Percentiles rank a stretch among this genome's conserved stretches.
Evolutionary conservation across 2,329 filamentous ascomycete species (phyloP).

Genomic region (Sclerotinia spermophila): DNA sequence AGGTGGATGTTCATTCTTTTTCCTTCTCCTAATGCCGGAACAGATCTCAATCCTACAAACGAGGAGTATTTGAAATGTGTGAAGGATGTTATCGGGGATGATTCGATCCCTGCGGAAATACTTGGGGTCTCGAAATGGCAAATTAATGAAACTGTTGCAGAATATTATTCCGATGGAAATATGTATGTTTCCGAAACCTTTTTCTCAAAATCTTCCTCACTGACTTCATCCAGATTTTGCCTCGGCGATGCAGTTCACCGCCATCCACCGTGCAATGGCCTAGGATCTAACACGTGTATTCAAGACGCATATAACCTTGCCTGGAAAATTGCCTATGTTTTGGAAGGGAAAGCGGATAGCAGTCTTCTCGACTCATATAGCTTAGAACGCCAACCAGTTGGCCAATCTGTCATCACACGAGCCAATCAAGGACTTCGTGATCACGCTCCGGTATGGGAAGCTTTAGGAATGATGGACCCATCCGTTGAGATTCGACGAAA

Average conservation of each 20-base stretch:
- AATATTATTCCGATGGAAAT: conserved; percentile 43
- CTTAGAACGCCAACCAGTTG: conserved; percentile 49
- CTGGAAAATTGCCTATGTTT: conserved; percentile 52
- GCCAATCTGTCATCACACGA: conserved; percentile 39
- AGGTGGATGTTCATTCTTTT: conserved; percentile 56
- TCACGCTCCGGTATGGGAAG: conserved; percentile 46
- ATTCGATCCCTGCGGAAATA: conserved; percentile 48
- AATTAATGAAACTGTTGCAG: conserved; percentile 59
- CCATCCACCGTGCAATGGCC: conserved; percentile 54
- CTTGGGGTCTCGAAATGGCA: conserved; percentile 55
- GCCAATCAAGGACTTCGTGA: conserved; percentile 53
- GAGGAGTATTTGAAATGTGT: conserved; percentile 48
- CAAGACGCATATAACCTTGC: conserved; percentile 55
- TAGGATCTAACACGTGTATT: conserved; percentile 57
- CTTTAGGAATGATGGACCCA: conserved; percentile 42
- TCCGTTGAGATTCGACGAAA: conserved; percentile 25
- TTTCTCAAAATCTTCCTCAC: not conserved
- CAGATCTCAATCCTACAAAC: conserved; percentile 41
- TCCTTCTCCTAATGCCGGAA: conserved; percentile 40
- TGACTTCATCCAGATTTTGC: conserved; percentile 40
- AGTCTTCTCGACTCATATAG: conserved; percentile 44
- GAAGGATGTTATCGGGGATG: conserved; percentile 52
- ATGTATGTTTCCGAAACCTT: conserved; percentile 30
- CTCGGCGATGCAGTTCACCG: conserved; percentile 54
- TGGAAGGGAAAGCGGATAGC: conserved; percentile 40